Evolutionary conservation across 345 rosid species (phyloP).

Genomic region (Eucalyptus paniculata): DNA sequence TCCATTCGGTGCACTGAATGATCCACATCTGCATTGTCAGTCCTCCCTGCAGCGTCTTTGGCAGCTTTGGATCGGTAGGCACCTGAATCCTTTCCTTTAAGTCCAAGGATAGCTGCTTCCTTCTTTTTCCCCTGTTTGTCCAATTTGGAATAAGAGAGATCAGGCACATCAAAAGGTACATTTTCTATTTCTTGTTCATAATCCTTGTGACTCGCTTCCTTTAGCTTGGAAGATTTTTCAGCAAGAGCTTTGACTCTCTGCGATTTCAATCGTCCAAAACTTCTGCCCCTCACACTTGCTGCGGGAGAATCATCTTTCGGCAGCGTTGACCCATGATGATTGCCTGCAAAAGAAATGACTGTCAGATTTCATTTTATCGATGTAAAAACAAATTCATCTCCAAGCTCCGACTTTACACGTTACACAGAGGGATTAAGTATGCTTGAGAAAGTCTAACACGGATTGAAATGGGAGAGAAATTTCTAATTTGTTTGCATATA

Average conservation of each 20-base stretch:
- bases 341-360: background rate
- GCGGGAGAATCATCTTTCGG: background rate
- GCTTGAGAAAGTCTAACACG: background rate
- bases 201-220: slow-evolving; percentile 3
- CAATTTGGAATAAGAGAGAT: background rate
- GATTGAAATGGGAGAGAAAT: background rate
- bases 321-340: background rate
- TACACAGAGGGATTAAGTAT: background rate
- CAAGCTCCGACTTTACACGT: background rate
- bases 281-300: background rate
- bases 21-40: background rate
- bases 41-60: background rate
- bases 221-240: slow-evolving; percentile 23
- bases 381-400: background rate
- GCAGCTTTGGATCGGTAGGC: background rate
- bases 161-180: background rate
- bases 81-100: background rate
- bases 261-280: slow-evolving; percentile 50
- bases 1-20: background rate
- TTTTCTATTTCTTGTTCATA: background rate
- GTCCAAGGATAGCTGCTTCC: background rate
- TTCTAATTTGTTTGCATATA: background rate
- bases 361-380: background rate
- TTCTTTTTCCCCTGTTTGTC: slow-evolving; percentile 11
- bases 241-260: slow-evolving; percentile 49